Evolutionary conservation across 805 yeast species (phyloP), one percentile per base, ranked within the genome.

Genomic region (Metschnikowia aberdeeniae): DNA sequence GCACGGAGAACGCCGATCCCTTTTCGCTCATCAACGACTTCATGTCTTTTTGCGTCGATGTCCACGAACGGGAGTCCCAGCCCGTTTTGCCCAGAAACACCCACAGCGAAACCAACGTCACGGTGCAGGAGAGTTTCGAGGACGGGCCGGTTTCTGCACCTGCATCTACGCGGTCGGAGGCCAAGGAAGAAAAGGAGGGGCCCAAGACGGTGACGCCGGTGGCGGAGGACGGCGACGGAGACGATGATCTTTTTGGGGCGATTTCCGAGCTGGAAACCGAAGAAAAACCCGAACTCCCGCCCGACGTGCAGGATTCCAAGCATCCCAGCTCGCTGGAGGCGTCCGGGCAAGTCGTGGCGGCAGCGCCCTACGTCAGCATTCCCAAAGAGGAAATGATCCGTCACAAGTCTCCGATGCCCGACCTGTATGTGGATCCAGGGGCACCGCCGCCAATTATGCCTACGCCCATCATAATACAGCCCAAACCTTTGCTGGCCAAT

Each of bases 381-480:
- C 84, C 85, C 0, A 67, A 75, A 42, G 78, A 78, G 47, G 80
- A 80, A 53, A 81, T 81, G 75, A 77, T 81, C 8, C 42, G 40
- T 37, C 31, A 35, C 11, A 37, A 40, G 11, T 42, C 47, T 11
- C n/a, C 33, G 12, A 43, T 43, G 12, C 52, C 57, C 1, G 44
- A 37, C 7, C 50, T 54, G 4, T 85, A 85, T 54, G 78, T 72
- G 39, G 95, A 86, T 59, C 95, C 95, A 0, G 95, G 95, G 36
- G 95, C 95, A 0, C 95, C 95, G 3, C 67, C 81, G 2, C 92
- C 95, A 1, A 53, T 67, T 0, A 64, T 78, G 14, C 73, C 78
- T 0, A 76, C 80, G 6, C 80, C 81, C 1, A 66, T 75, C 0
- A 62, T 75, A 59, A 58, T 39, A 24, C 42, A 3, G 51, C 63